These are phyloP conservation scores for Mycena kentingensis DNA, from an alignment of 768 basidiomycete species.

Conservation along the genomic window DNA sequence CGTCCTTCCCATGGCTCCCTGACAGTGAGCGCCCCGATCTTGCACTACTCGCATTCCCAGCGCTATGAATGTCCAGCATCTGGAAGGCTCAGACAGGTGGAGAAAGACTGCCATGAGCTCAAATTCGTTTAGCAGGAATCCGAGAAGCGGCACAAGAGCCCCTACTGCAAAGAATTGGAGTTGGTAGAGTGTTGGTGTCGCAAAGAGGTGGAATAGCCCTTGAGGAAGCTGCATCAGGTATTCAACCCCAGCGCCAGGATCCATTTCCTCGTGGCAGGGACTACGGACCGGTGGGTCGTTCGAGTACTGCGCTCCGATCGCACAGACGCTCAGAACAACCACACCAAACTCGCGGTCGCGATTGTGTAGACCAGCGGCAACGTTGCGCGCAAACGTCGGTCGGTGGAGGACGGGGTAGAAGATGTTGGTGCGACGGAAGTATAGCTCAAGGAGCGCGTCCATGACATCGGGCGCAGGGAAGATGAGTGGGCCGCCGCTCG, in stretches of 20 bases:
- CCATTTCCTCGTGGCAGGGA: not conserved
- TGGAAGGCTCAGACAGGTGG: not conserved
- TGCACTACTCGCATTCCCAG: constrained; percentile 29
- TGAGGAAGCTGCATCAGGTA: not conserved
- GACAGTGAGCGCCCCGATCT: constrained; percentile 43
- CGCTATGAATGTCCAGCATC: not conserved
- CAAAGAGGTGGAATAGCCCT: not conserved
- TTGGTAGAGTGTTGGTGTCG: not conserved
- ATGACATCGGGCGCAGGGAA: constrained; percentile 43
- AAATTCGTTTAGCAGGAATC: not conserved
- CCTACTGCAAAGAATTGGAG: not conserved
- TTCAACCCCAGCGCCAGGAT: not conserved
- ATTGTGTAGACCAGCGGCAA: constrained; percentile 39
- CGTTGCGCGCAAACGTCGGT: constrained; percentile 45
- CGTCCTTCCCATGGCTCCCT: constrained; percentile 22
- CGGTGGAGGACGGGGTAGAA: constrained; percentile 53
- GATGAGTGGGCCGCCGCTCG: not conserved
- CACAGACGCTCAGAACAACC: constrained; percentile 53
- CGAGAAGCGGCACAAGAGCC: not conserved
- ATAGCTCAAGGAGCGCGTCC: constrained; percentile 45
- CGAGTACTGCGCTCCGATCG: constrained; percentile 46
- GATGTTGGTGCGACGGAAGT: constrained; percentile 45
- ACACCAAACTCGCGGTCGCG: constrained; percentile 41
- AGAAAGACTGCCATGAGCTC: not conserved
- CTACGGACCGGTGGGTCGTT: constrained; percentile 36